phyloP scores from a whole-genome alignment of 208 protist genomes.

The Leishmania major region DNA sequence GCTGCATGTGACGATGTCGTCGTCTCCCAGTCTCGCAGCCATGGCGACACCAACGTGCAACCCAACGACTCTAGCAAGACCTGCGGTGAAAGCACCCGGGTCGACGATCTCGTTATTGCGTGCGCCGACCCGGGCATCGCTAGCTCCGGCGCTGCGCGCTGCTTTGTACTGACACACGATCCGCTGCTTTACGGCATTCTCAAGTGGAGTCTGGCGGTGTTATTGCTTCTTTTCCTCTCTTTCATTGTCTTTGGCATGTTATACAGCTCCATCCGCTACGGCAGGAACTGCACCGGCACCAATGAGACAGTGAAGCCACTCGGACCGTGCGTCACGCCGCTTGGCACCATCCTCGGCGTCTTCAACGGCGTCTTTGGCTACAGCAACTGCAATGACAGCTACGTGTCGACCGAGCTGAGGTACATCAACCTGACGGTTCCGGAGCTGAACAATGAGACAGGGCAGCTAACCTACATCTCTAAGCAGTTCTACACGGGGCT shows the following conservation, averaged over 20 bases:
- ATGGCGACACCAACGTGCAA: background rate
- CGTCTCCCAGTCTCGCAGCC: background rate
- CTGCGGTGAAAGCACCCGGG: constrained; percentile 1
- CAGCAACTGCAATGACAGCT: constrained; percentile 72
- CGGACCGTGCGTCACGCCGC: constrained; percentile 23
- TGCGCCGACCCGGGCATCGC: background rate
- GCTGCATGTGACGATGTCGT: background rate
- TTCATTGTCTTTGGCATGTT: constrained; percentile 27
- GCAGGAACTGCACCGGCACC: constrained; percentile 7
- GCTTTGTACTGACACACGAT: constrained; percentile 27
- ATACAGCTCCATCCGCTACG: constrained; percentile 17
- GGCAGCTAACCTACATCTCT: background rate
- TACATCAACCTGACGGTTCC: constrained; percentile 27
- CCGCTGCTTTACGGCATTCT: constrained; percentile 23
- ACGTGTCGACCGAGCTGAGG: constrained; percentile 29
- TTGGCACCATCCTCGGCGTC: constrained; percentile 60
- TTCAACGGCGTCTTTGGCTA: constrained; percentile 55
- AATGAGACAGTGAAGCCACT: background rate
- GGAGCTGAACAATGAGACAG: background rate
- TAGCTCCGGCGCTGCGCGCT: constrained; percentile 1
- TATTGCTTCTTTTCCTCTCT: constrained; percentile 26
- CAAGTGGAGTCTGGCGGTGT: constrained; percentile 26
- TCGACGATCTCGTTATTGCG: background rate
- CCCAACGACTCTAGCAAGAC: too few relatives aligned
- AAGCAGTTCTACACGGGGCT: constrained; percentile 39